Evolutionary conservation across 495 filamentous ascomycete species (phyloP).

Genomic region (Tuber aestivum): DNA sequence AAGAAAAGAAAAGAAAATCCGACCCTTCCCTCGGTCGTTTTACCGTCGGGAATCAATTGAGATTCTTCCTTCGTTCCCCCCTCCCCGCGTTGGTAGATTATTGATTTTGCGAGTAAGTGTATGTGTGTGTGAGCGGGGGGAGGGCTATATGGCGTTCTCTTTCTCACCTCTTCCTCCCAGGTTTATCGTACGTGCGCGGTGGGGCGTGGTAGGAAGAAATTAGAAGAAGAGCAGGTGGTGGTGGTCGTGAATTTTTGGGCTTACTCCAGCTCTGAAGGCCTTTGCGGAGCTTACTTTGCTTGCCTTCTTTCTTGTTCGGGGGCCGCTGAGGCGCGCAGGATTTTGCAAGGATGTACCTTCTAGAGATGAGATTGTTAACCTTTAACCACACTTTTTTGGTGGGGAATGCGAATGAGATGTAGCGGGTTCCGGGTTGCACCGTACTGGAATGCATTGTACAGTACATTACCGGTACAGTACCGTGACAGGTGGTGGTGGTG

Average conservation of each 20-base stretch:
- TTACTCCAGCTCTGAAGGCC: background rate
- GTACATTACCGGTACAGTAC: background rate
- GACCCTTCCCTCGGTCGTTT: background rate
- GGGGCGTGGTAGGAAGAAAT: background rate
- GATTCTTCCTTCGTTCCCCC: background rate
- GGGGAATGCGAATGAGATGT: background rate
- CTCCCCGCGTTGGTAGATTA: background rate
- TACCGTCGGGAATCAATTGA: background rate
- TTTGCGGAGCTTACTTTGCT: background rate
- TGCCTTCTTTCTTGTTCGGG: background rate
- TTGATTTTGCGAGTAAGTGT: background rate
- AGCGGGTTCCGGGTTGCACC: background rate
- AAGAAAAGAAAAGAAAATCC: background rate
- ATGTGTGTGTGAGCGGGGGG: background rate
- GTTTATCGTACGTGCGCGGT: background rate
- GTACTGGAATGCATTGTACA: background rate
- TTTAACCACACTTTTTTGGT: background rate
- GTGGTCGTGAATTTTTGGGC: background rate
- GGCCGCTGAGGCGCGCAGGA: background rate
- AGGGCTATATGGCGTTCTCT: background rate
- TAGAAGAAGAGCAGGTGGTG: background rate
- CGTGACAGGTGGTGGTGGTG: background rate
- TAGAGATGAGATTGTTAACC: background rate
- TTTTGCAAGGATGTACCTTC: background rate
- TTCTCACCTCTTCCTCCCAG: background rate